Evolutionary conservation across 2,329 filamentous ascomycete genomes (phyloP).

Genomic region (Teratosphaeria viscida): DNA sequence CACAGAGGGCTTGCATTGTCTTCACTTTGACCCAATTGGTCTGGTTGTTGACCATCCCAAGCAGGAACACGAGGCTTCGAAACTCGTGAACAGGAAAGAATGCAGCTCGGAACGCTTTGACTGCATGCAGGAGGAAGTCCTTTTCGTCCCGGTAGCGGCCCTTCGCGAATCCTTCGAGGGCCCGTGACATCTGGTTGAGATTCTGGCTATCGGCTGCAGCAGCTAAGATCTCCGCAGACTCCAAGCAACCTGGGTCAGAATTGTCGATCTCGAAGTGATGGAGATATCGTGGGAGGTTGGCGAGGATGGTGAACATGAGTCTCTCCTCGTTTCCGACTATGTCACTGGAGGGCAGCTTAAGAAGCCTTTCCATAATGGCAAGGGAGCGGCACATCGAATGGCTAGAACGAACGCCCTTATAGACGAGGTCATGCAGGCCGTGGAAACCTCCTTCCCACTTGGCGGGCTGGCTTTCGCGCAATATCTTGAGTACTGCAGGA

Average conservation of each 20-base stretch:
- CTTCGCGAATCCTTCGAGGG: constrained; percentile 59
- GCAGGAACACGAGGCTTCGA: constrained; percentile 74
- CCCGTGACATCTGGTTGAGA: constrained; percentile 54
- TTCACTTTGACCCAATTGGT: constrained; percentile 84
- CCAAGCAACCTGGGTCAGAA: constrained; percentile 46
- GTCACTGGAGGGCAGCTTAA: constrained; percentile 65
- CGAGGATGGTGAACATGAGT: constrained; percentile 74
- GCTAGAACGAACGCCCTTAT: constrained; percentile 86
- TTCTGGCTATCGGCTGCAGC: constrained; percentile 64
- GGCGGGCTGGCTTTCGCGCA: constrained; percentile 68
- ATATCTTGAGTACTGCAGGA: constrained; percentile 54
- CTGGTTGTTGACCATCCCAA: constrained; percentile 83
- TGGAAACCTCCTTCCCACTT: constrained; percentile 87
- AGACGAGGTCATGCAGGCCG: constrained; percentile 73
- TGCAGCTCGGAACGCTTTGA: constrained; percentile 61
- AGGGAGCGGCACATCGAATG: constrained; percentile 70
- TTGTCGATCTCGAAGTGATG: constrained; percentile 60
- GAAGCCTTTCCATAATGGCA: constrained; percentile 64
- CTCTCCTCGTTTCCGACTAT: constrained; percentile 75
- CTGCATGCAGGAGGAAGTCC: constrained; percentile 66
- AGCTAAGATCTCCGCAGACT: constrained; percentile 59
- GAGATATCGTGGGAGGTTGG: constrained; percentile 82
- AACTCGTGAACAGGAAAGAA: constrained; percentile 80
- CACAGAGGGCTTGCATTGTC: constrained; percentile 80
- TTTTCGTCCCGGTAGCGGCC: constrained; percentile 55